Conservation (phyloP, 495 filamentous ascomycete genomes). For the Aspergillus kassunensis region DNA sequence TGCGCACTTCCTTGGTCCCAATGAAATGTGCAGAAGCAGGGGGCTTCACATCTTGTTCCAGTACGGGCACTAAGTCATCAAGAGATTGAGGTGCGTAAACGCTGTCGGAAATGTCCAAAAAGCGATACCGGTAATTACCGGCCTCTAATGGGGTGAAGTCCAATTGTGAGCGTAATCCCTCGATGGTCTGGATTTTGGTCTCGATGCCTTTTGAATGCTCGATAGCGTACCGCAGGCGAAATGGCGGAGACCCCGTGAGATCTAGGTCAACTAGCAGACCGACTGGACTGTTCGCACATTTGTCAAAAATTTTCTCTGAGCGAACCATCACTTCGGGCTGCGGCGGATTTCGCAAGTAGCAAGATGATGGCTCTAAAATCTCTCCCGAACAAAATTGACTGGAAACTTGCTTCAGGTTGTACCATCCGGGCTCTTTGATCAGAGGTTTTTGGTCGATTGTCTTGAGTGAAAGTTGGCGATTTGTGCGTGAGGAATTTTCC, state of each 20-base stretch:
- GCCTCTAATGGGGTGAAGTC: slow-evolving; percentile 78
- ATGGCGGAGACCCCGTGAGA: slow-evolving; percentile 85
- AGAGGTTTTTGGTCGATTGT: slow-evolving; percentile 32
- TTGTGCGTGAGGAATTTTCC: slow-evolving; percentile 46
- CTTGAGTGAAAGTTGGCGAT: slow-evolving; percentile 37
- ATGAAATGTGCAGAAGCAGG: slow-evolving; percentile 75
- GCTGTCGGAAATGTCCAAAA: slow-evolving; percentile 71
- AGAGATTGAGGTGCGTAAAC: slow-evolving; percentile 60
- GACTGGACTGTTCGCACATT: slow-evolving; percentile 89
- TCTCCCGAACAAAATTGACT: slow-evolving; percentile 82
- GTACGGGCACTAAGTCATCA: slow-evolving; percentile 49
- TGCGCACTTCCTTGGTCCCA: slow-evolving; percentile 46
- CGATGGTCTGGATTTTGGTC: slow-evolving; percentile 47
- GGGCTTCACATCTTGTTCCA: slow-evolving; percentile 91
- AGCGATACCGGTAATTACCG: slow-evolving; percentile 82
- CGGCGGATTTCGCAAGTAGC: slow-evolving; percentile 82
- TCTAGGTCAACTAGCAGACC: slow-evolving; percentile 84
- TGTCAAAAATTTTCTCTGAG: slow-evolving; percentile 80
- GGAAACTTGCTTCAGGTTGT: slow-evolving; percentile 71
- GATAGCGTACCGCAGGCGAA: slow-evolving; percentile 68
- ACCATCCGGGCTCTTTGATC: slow-evolving; percentile 78
- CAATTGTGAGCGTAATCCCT: slow-evolving; percentile 69
- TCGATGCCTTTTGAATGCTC: slow-evolving; percentile 55
- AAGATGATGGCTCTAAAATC: slow-evolving; percentile 86
- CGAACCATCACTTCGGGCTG: slow-evolving; percentile 72